These are phyloP conservation scores for Didymellaceae sp. DNA, from an alignment of 2,329 filamentous ascomycete species.

Conservation along the genomic window DNA sequence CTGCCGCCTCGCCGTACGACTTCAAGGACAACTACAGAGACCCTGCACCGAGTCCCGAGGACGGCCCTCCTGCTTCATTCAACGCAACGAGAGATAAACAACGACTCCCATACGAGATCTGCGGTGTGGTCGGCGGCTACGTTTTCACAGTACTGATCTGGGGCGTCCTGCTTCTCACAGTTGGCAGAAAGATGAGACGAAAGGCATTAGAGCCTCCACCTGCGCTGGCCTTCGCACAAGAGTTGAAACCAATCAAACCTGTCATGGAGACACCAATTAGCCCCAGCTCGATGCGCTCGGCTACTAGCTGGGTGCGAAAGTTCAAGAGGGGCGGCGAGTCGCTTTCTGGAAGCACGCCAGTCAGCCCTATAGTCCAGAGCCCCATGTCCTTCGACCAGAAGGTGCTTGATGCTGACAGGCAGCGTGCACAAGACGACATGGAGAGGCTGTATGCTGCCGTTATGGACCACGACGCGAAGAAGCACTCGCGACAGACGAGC, in stretches of 20 bases:
- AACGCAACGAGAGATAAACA: conserved; percentile 47
- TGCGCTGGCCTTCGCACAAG: conserved; percentile 63
- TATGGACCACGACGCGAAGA: conserved; percentile 79
- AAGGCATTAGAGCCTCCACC: conserved; percentile 59
- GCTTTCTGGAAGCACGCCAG: conserved; percentile 30
- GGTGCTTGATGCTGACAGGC: conserved; percentile 75
- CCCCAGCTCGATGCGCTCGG: conserved; percentile 43
- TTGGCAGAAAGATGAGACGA: conserved; percentile 53
- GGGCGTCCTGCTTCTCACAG: conserved; percentile 63
- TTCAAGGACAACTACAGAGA: conserved; percentile 36
- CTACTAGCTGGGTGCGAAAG: conserved; percentile 43
- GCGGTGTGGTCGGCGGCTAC: conserved; percentile 84
- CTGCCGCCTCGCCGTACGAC: conserved; percentile 34
- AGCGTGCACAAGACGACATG: conserved; percentile 80
- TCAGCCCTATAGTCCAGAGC: conserved; percentile 58
- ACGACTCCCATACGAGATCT: conserved; percentile 80
- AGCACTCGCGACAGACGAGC: conserved; percentile 43
- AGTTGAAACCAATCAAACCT: conserved; percentile 43
- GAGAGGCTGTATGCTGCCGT: conserved; percentile 91
- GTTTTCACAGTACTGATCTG: conserved; percentile 77
- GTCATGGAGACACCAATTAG: conserved; percentile 39
- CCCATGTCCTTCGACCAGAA: conserved; percentile 77
- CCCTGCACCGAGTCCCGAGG: conserved; percentile 36
- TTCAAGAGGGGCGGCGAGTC: conserved; percentile 43
- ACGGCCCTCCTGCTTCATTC: conserved; percentile 39